Evolutionary conservation across 2,329 filamentous ascomycete genomes (phyloP), one percentile per base, ranked within the genome.

Genomic region (Passalora sequoiae): DNA sequence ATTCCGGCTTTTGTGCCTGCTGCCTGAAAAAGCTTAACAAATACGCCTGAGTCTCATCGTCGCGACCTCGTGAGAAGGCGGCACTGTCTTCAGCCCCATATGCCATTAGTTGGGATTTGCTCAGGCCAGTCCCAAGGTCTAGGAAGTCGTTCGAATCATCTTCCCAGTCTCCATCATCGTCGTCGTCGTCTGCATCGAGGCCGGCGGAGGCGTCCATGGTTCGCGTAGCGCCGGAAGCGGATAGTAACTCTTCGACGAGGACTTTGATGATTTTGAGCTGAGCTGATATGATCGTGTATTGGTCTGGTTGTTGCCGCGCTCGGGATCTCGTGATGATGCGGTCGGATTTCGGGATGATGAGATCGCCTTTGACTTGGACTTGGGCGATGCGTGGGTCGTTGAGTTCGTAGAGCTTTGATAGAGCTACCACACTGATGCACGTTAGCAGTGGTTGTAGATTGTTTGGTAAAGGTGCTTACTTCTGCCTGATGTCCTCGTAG

Each of bases 251-350:
- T 61, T 95, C 88, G 35, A 97, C 84, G 6, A 98, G 78, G 3
- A 97, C 84, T 72, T 98, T 98, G 67, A 97, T 71, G 48, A 98
- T 96, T 71, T 98, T 98, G 60, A 98, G 76, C 1, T 87, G 83
- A 0, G 89, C 89, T 0, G 89, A 80, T 46, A 98, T 81, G 47
- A 86, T 80, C 4, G 89, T 96, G 70, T 84, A 97, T 63, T 84
- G 83, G 62, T 96, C 89, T 12, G 92, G 92, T 62, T 91, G 91
- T 62, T 84, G 78, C 67, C 85, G 89, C 10, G 92, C 82, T 57
- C 89, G 86, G 39, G 89, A 96, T 49, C 92, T 81, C 15, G 92
- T 98, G 81, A 95, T 89, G 66, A 98, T 98, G 50, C 84, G 70
- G 53, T 89, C 83, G 50, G 83, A 86, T 44, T 81, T 77, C 38